Percentiles rank a stretch among this genome's conserved stretches.
These are phyloP conservation scores for Baudoinia panamericana DNA, from an alignment of 495 filamentous ascomycete species.

Conservation along the genomic window DNA sequence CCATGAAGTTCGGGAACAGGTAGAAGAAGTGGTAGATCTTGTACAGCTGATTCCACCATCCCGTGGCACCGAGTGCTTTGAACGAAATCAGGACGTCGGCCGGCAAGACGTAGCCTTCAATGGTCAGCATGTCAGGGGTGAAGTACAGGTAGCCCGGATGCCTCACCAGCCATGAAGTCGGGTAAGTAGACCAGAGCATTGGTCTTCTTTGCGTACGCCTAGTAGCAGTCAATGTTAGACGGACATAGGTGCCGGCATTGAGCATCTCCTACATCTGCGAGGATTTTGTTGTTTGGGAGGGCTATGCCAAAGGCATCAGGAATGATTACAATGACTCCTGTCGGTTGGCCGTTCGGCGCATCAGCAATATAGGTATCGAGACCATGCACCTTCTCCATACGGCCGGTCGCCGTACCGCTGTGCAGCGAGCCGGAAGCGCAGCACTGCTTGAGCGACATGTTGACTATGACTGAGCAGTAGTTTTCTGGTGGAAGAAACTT, in stretches of 20 bases:
- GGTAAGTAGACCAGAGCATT: conserved; percentile 18
- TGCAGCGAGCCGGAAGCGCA: conserved; percentile 26
- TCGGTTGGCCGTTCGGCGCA: conserved; percentile 14
- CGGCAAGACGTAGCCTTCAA: conserved; percentile 13
- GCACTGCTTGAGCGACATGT: conserved; percentile 15
- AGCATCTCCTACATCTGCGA: conserved; percentile 23
- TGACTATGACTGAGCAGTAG: too few species aligned
- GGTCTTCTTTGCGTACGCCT: conserved; percentile 12
- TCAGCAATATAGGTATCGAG: conserved; percentile 25
- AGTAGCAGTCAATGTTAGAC: conserved; percentile 13
- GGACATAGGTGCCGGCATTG: conserved; percentile 17
- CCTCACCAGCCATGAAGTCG: conserved; percentile 24
- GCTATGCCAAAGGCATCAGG: conserved; percentile 26
- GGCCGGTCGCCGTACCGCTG: conserved; percentile 21
- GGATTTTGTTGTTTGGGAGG: conserved; percentile 23
- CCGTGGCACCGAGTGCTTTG: conserved; percentile 17
- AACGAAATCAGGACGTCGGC: conserved; percentile 17
- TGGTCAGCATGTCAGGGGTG: not conserved
- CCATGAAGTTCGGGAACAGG: conserved; percentile 16
- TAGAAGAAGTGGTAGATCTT: conserved; percentile 19
- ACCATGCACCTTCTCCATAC: conserved; percentile 22
- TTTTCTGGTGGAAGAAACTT: too few species aligned
- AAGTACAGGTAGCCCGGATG: not conserved
- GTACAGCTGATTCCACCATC: conserved; percentile 16
- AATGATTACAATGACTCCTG: conserved; percentile 26